Base-by-base conservation (phyloP, 208 protist genomes). In the Leishmania mexicana region DNA sequence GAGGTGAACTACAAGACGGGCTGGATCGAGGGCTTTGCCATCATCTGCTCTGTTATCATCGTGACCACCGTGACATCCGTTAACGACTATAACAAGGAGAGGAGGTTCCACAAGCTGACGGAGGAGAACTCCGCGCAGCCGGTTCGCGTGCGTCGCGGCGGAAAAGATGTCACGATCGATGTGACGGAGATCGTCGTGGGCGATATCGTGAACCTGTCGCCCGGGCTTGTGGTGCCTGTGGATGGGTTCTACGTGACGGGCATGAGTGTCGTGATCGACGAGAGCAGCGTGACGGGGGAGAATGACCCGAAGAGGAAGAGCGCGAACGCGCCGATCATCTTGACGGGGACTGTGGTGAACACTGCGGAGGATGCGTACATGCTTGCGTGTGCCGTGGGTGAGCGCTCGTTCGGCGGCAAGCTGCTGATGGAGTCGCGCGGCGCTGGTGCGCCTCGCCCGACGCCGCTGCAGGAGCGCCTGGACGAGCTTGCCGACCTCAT, bases 1-100 rank as follows among this genome's bases (percentile, higher is more conserved):
- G 45, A 84, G 60, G 91, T 96, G 75, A 84, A 97, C 85, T 92
- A 92, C 85, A 85, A 87, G 67, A 96, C 91, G 7, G 98, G 90
- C 35, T 99, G 98, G 97, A 99, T 99, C 78, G 99, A 99, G 80
- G 98, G 98, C 54, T 93, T 95, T 67, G 96, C 99, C 49, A 99
- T 99, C 85, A 62, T 99, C 11, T 88, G 97, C 62, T 98, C 98
- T 51, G 98, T 99, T 42, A 7, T 98, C 31, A 81, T 99, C 45
- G 99, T 99, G 24, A 95, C 96, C 19, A 80, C 94, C 1, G 98
- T 99, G 2, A 95, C 96, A 0, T 94, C 98, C 24, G 84, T 94
- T 15, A 99, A 99, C 85, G 98, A 99, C 79, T 99, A 96, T 76
- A 88, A 89, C 71, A 99, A 99, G 87, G 97, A 97, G 90, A 81